Evolutionary conservation across 2,329 filamentous ascomycete genomes (phyloP).

Genomic region (Paecilomyces sp.): DNA sequence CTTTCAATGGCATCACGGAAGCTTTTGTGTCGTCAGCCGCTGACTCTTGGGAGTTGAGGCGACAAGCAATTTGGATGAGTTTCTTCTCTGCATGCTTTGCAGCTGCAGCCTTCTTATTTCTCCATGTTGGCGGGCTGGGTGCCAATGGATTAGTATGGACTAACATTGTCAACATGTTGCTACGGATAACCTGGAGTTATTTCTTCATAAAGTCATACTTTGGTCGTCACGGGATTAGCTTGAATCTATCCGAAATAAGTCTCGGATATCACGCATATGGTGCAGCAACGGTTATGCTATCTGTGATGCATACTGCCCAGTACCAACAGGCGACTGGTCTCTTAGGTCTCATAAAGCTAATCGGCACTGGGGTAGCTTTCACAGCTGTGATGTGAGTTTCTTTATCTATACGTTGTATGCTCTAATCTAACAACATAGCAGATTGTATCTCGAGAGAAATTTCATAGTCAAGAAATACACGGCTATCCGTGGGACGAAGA

Average conservation of each 20-base stretch:
- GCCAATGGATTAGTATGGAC: conserved; percentile 76
- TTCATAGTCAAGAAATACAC: conserved; percentile 20
- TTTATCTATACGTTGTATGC: conserved; percentile 1
- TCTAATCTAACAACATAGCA: conserved; percentile 15
- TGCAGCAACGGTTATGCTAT: conserved; percentile 39
- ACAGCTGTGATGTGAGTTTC: conserved; percentile 54
- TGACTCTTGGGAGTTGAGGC: conserved; percentile 63
- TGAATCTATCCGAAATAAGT: conserved; percentile 37
- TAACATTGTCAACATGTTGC: conserved; percentile 83
- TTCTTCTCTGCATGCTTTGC: conserved; percentile 73
- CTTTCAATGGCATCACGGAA: conserved; percentile 84
- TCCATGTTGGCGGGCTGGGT: conserved; percentile 62
- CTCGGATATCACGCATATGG: conserved; percentile 40
- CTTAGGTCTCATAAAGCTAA: conserved; percentile 39
- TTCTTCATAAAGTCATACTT: conserved; percentile 66
- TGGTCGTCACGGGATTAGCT: conserved; percentile 31
- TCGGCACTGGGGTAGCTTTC: conserved; percentile 46
- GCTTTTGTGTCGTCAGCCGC: conserved; percentile 89
- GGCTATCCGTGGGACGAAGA: conserved; percentile 11
- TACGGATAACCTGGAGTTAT: conserved; percentile 75
- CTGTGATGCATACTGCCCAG: conserved; percentile 29
- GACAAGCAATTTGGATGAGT: conserved; percentile 78
- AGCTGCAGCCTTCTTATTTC: conserved; percentile 63
- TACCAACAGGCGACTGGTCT: conserved; percentile 7
- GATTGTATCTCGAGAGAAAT: conserved; percentile 28